Evolutionary conservation across 2,329 filamentous ascomycete genomes (phyloP).

Genomic region (Achaetomium macrosporum): DNA sequence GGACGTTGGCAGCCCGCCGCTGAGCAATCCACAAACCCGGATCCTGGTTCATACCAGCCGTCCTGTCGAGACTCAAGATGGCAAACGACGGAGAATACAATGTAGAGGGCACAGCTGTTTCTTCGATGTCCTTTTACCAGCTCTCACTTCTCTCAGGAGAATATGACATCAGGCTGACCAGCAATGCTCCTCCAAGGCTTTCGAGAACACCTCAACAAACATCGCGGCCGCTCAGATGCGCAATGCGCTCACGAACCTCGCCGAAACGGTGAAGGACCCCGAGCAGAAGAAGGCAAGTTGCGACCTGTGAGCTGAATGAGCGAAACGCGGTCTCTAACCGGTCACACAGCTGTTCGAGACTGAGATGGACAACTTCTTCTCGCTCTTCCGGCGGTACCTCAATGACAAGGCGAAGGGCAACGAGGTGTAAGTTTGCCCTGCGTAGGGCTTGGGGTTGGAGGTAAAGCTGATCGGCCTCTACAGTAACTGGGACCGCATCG

Average conservation of each 20-base stretch:
- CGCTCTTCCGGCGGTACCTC: slow-evolving; percentile 94
- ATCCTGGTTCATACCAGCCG: background rate
- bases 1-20: background rate
- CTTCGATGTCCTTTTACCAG: slow-evolving; percentile 8
- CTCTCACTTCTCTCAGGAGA: background rate
- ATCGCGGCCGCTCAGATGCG: slow-evolving; percentile 99
- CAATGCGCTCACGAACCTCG: slow-evolving; percentile 88
- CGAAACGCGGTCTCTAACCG: slow-evolving; percentile 14
- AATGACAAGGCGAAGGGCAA: slow-evolving; percentile 99
- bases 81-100: background rate
- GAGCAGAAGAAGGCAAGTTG: slow-evolving; percentile 70
- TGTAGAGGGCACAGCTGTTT: background rate
- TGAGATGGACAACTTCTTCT: slow-evolving; percentile 99
- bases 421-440: slow-evolving; percentile 53
- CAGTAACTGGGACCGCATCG: slow-evolving; percentile 95
- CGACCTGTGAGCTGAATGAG: background rate
- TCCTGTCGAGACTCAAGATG: background rate
- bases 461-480: slow-evolving; percentile 20
- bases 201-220: slow-evolving; percentile 98
- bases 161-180: slow-evolving; percentile 30
- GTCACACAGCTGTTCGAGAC: slow-evolving; percentile 77
- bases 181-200: slow-evolving; percentile 59
- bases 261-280: slow-evolving; percentile 81
- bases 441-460: background rate
- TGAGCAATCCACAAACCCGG: background rate